Evolutionary conservation across 192 early-diverging fungal species (phyloP).

Genomic region (Phlyctochytrium bullatum): DNA sequence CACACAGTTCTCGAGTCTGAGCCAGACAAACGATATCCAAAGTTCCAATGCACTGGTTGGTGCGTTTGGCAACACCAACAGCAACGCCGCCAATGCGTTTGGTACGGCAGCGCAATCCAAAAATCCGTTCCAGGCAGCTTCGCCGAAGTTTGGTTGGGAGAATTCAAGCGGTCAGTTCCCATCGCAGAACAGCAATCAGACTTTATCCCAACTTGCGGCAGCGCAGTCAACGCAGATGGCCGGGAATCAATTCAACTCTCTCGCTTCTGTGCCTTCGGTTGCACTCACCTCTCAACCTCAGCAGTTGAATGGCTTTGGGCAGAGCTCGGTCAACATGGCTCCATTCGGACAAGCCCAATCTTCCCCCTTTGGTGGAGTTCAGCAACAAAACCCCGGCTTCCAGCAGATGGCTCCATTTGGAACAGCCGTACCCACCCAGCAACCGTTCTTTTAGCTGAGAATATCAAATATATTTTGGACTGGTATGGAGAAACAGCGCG

Average conservation of each 20-base stretch:
- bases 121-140: conserved; percentile 27
- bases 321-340: too few relatives aligned
- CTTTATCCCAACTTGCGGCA: conserved; percentile 1
- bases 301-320: conserved; percentile 1
- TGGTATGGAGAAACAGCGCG: too few relatives aligned
- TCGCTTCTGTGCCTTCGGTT: too few relatives aligned
- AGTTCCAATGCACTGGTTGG: conserved; percentile 1
- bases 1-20: not conserved
- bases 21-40: conserved; percentile 4
- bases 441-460: too few relatives aligned
- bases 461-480: too few relatives aligned
- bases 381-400: too few relatives aligned
- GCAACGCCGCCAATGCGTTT: conserved; percentile 11
- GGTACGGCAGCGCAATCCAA: conserved; percentile 12
- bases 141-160: conserved; percentile 30
- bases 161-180: conserved; percentile 13
- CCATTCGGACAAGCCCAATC: too few relatives aligned
- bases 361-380: too few relatives aligned
- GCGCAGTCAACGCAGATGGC: not conserved
- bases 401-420: too few relatives aligned
- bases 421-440: too few relatives aligned
- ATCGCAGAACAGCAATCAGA: conserved; percentile 21
- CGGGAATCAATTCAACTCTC: too few relatives aligned
- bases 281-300: too few relatives aligned
- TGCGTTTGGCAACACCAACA: conserved; percentile 13